Evolutionary conservation across 2,329 filamentous ascomycete species (phyloP).

Genomic region (Sporothrix pallida): DNA sequence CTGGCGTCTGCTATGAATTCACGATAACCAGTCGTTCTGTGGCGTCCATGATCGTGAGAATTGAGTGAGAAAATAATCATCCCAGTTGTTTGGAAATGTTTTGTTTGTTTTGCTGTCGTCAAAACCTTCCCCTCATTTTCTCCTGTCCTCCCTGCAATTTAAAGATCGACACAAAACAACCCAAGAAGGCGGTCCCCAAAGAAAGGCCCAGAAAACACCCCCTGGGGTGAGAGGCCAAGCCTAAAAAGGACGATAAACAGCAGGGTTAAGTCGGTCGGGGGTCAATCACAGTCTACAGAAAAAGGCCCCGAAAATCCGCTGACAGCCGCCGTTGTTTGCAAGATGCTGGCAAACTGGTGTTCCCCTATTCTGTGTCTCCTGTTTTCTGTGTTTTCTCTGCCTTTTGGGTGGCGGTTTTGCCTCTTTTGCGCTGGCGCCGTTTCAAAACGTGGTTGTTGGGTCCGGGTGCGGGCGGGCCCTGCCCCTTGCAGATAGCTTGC

Average conservation of each 20-base stretch:
- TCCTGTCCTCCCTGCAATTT: constrained; percentile 23
- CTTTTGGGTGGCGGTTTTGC: neutral
- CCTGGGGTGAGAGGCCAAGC: neutral
- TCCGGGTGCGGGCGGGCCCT: neutral
- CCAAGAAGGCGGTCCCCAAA: neutral
- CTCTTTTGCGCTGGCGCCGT: constrained; percentile 22
- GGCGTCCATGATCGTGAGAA: neutral
- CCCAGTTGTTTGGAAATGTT: neutral
- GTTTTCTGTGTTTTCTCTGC: neutral
- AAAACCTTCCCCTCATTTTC: neutral
- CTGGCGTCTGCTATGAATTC: neutral
- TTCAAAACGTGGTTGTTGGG: constrained; percentile 27
- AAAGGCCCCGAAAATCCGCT: constrained; percentile 21
- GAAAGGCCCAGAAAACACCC: neutral
- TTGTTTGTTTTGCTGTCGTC: neutral
- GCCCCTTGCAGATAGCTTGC: constrained; percentile 9
- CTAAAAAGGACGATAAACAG: neutral
- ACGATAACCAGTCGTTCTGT: neutral
- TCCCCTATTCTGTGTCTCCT: neutral
- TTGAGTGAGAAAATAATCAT: neutral
- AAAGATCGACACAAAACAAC: constrained; percentile 18
- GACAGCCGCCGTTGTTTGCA: constrained; percentile 13
- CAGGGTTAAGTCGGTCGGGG: neutral
- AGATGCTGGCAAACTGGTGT: neutral
- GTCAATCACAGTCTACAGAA: neutral